phyloP scores from a whole-genome alignment of 2,329 filamentous ascomycete species.

The Teratosphaeria zuluensis region DNA sequence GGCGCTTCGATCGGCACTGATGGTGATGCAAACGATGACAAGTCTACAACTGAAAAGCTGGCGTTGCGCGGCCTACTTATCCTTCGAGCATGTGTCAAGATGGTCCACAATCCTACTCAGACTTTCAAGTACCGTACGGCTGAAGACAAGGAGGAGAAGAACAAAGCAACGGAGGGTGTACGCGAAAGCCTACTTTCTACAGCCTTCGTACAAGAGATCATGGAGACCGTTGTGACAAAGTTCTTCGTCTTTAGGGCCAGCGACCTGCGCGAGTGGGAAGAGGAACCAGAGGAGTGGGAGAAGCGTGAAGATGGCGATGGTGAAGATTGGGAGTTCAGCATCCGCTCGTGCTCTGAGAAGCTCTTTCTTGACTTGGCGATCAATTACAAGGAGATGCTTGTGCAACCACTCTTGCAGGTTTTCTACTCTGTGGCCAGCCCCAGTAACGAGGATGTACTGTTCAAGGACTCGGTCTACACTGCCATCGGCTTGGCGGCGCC shows the following conservation, averaged over 20 bases:
- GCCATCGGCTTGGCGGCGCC: conserved; percentile 79
- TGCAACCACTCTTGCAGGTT: conserved; percentile 69
- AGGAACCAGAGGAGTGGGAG: conserved; percentile 94
- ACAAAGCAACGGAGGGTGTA: conserved; percentile 57
- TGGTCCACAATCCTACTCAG: conserved; percentile 70
- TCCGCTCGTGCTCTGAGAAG: conserved; percentile 86
- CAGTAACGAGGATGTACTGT: conserved; percentile 59
- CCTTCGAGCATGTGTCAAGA: conserved; percentile 71
- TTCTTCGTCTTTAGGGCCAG: conserved; percentile 79
- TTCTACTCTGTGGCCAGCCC: conserved; percentile 67
- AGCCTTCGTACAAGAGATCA: conserved; percentile 68
- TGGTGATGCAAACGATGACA: conserved; percentile 32
- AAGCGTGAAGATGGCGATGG: conserved; percentile 75
- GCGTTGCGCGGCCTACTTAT: conserved; percentile 75
- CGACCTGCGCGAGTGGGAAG: conserved; percentile 85
- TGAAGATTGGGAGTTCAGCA: conserved; percentile 83
- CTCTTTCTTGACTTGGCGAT: conserved; percentile 85
- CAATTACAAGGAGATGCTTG: conserved; percentile 74
- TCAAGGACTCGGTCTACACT: conserved; percentile 91
- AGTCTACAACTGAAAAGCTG: conserved; percentile 54
- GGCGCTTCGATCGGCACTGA: conserved; percentile 37
- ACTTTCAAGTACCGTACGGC: conserved; percentile 75
- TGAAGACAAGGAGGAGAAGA: conserved; percentile 67
- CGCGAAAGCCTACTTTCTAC: conserved; percentile 66
- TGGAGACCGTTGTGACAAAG: conserved; percentile 73